Percentiles rank a stretch among this genome's conserved stretches.
Evolutionary conservation across 805 yeast genomes (phyloP).

Genomic region (Metschnikowia reukaufii): DNA sequence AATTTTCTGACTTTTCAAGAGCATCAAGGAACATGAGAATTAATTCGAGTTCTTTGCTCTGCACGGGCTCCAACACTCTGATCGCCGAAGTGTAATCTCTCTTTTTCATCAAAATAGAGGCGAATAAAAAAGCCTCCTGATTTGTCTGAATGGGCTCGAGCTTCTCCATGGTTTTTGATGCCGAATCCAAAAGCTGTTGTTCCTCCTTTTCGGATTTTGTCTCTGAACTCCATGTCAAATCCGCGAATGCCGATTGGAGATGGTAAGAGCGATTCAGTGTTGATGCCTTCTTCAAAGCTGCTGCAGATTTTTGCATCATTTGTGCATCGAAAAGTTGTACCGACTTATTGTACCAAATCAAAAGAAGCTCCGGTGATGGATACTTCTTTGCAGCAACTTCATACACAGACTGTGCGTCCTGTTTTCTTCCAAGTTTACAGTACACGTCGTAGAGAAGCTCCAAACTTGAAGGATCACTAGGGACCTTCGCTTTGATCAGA

Average conservation of each 20-base stretch:
- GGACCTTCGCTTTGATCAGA: slow-evolving; percentile 34
- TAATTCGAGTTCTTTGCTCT: slow-evolving; percentile 60
- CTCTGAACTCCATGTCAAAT: slow-evolving; percentile 42
- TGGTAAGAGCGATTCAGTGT: slow-evolving; percentile 32
- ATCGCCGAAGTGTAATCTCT: slow-evolving; percentile 35
- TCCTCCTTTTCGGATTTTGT: slow-evolving; percentile 45
- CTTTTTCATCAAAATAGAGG: slow-evolving; percentile 44
- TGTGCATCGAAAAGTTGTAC: slow-evolving; percentile 47
- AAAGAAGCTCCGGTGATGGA: slow-evolving; percentile 47
- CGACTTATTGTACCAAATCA: slow-evolving; percentile 59
- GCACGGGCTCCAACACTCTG: slow-evolving; percentile 22
- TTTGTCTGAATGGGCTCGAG: slow-evolving; percentile 52
- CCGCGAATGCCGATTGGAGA: slow-evolving; percentile 58
- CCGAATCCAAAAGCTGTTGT: slow-evolving; percentile 2
- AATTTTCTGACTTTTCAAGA: slow-evolving; percentile 41
- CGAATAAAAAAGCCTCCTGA: slow-evolving; percentile 67
- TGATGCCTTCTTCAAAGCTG: slow-evolving; percentile 20
- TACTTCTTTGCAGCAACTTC: slow-evolving; percentile 60
- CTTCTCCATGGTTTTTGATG: slow-evolving; percentile 48
- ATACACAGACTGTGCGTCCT: slow-evolving; percentile 49
- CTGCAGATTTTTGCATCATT: slow-evolving; percentile 54
- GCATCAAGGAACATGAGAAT: slow-evolving; percentile 53
- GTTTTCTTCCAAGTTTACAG: slow-evolving; percentile 25
- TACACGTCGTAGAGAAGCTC: slow-evolving; percentile 48
- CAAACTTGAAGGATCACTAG: slow-evolving; percentile 57